Evolutionary conservation across 179 eudicot genomes (phyloP).

Genomic region (Beta lomatogona): DNA sequence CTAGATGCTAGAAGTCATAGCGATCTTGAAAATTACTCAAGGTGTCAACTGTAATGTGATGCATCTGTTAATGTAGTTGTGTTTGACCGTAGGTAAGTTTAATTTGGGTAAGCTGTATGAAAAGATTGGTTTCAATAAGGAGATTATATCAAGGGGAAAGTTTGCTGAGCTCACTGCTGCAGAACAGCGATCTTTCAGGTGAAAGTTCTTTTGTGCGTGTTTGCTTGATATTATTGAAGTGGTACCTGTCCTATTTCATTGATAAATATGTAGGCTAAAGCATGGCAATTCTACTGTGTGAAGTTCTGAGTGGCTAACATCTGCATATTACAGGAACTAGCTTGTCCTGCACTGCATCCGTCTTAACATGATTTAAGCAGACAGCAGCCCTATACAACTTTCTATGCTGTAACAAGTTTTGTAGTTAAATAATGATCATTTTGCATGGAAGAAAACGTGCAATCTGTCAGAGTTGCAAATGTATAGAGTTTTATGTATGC

Average conservation of each 20-base stretch:
- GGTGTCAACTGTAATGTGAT: slow-evolving; percentile 11
- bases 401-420: neutral
- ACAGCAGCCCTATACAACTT: neutral
- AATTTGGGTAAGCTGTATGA: slow-evolving; percentile 80
- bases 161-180: slow-evolving; percentile 91
- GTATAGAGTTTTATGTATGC: neutral
- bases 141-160: slow-evolving; percentile 87
- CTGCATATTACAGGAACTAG: neutral
- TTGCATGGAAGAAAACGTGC: neutral
- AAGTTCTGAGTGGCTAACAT: neutral
- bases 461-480: neutral
- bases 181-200: slow-evolving; percentile 93
- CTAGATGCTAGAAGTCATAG: neutral
- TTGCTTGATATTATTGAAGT: neutral
- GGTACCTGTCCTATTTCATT: neutral
- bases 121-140: slow-evolving; percentile 90
- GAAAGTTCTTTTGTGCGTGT: slow-evolving; percentile 13
- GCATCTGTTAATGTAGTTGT: slow-evolving; percentile 4
- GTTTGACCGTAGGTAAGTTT: slow-evolving; percentile 56
- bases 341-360: neutral
- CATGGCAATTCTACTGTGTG: too few species aligned
- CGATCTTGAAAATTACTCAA: neutral
- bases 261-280: neutral
- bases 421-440: neutral
- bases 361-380: neutral